phyloP scores from a whole-genome alignment of 164 flowering plant species.

The Liquidambar formosana region DNA sequence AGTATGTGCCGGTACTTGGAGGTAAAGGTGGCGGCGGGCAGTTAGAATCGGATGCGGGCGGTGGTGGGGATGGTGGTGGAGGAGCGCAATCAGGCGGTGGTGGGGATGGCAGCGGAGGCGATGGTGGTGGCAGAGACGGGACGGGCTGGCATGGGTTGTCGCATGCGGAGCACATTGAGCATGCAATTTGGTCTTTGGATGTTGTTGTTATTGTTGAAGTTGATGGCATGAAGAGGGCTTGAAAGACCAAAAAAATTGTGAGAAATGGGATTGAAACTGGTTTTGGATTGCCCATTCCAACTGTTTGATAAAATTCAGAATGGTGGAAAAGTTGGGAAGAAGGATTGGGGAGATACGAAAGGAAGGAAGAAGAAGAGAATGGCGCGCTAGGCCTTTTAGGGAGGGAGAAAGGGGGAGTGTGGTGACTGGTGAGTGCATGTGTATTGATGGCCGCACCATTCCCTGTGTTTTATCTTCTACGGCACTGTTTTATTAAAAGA shows the following conservation, averaged over 20 bases:
- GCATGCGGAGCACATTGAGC: conserved; percentile 75
- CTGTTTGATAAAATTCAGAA: not conserved
- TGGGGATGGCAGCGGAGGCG: conserved; percentile 26
- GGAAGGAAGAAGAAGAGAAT: not conserved
- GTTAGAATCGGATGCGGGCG: conserved; percentile 20
- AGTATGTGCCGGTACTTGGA: too few species aligned
- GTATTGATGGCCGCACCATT: conserved; percentile 3
- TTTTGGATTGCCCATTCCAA: not conserved
- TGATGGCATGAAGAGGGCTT: not conserved
- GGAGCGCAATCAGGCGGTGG: conserved; percentile 28
- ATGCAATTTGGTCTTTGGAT: conserved; percentile 46
- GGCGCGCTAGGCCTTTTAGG: not conserved
- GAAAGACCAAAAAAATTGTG: not conserved
- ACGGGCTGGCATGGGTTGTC: conserved; percentile 56
- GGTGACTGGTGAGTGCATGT: too few species aligned
- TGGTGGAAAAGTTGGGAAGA: not conserved
- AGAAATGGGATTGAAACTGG: not conserved
- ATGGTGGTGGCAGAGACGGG: conserved; percentile 31
- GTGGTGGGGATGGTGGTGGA: conserved; percentile 44
- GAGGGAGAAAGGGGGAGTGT: not conserved
- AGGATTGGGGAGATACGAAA: not conserved
- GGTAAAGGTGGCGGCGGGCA: conserved; percentile 64
- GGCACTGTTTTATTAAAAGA: not conserved
- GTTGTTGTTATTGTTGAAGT: not conserved
- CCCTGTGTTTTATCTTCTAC: not conserved